Evolutionary conservation across 108 stramenopile genomes (phyloP).

Genomic region (Skeletonema menzelii): DNA sequence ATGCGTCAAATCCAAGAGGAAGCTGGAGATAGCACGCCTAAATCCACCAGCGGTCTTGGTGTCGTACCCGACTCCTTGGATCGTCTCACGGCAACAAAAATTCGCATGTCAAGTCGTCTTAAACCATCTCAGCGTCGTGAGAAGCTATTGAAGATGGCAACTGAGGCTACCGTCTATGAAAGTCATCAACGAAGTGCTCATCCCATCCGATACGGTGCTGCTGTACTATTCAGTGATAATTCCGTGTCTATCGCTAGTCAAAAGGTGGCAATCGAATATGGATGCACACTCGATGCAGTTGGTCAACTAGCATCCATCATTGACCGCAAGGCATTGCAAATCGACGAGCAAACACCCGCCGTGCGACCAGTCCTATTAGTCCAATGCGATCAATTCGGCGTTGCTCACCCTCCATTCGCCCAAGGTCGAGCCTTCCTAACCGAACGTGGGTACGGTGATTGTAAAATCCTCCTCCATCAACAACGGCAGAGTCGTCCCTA

Average conservation of each 20-base stretch:
- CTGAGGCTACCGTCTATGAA: constrained; percentile 35
- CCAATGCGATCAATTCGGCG: constrained; percentile 83
- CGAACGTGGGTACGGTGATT: constrained; percentile 72
- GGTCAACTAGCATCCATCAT: constrained; percentile 60
- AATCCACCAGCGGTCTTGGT: constrained; percentile 6
- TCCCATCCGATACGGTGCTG: constrained; percentile 83
- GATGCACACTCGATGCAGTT: constrained; percentile 85
- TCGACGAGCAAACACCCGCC: constrained; percentile 14
- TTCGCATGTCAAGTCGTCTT: constrained; percentile 22
- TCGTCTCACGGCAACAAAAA: constrained; percentile 21
- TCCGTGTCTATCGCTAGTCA: constrained; percentile 56
- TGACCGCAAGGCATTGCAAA: constrained; percentile 18
- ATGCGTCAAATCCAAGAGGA: constrained; percentile 27
- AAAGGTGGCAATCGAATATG: constrained; percentile 80
- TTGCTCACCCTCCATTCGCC: constrained; percentile 86
- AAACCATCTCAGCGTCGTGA: constrained; percentile 34
- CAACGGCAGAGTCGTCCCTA: constrained; percentile 5
- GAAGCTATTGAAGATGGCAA: constrained; percentile 53
- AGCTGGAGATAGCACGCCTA: background rate
- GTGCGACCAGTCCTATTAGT: constrained; percentile 51
- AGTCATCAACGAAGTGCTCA: constrained; percentile 51
- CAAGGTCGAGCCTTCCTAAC: constrained; percentile 70
- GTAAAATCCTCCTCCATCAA: constrained; percentile 60
- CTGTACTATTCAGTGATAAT: constrained; percentile 67
- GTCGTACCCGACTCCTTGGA: constrained; percentile 13